Evolutionary conservation across 768 basidiomycete genomes (phyloP), one percentile per base, ranked within the genome.

Genomic region (Tylopilus balloui): DNA sequence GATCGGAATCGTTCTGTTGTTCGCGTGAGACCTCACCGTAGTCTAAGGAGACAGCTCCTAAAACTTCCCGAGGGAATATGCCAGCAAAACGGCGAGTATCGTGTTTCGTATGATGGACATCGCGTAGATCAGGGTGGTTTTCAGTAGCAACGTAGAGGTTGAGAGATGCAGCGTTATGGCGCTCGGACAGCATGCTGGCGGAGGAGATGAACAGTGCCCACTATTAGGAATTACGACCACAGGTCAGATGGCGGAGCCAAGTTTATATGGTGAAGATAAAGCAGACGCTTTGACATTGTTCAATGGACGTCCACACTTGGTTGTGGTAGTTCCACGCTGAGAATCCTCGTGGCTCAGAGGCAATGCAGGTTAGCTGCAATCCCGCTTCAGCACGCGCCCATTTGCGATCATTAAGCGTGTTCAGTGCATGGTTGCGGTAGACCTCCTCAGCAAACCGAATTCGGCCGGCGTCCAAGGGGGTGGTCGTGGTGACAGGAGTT

Each of bases 31-130:
- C 35, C 45, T 54, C 50, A 25, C 40, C 27, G 20, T 38, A 48
- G 32, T 51, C 41, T 17, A 51, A 29, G 29, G 51, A 47, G 21
- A 49, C 8, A 7, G 23, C 25, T 20, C 46, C 48, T 29, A 45
- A 47, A 12, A 36, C 37, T 15, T 63, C 53, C 6, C 37, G 19
- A 35, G 55, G 42, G 32, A 67, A 58, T 42, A 67, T 48, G 17
- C 38, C 17, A 2, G 54, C 67, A 32, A 63, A 67, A 31, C 67
- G 63, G 28, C 67, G 64, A 42, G 57, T 63, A 10, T 67, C 57
- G 14, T 41, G 47, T 12, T 45, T 47, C n/a, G n/a, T 6, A 17
- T 38, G 36, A 15, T 37, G 47, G 27, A 35, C 27, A 15, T 37
- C 20, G 29, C 28, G 32, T 39, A 35, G 46, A 42, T 51, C 50